Base-by-base conservation (phyloP, 1,139 yeast species). In the Candida sanyaensis region DNA sequence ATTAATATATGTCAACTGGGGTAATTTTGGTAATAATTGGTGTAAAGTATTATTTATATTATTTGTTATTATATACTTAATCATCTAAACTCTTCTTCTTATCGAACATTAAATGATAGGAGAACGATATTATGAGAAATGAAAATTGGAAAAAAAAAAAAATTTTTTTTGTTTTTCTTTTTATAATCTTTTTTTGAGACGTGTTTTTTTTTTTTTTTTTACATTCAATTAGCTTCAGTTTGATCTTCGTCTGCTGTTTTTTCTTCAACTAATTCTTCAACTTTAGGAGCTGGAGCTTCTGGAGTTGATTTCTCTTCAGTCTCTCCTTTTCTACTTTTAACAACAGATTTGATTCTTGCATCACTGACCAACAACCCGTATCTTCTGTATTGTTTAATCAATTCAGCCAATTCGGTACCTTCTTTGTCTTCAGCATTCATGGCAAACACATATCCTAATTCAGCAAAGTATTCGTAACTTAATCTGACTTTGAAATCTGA, bases 301-400 rank as follows among this genome's bases (percentile, higher is more conserved):
- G 10, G 11, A 13, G 23, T 27, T 17, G 26, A 10, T 30, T 38
- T 42, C 30, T 32, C 42, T 31, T 41, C 45, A 11, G 39, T 46
- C 41, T 47, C 47, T 10, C 42, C 62, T 59, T 77, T 71, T 60
- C 81, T 75, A 40, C 65, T 60, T 26, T 61, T 64, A 23, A 74
- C 76, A 42, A 77, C 60, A 40, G 71, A 67, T 41, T 64, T 57
- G 47, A 85, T 60, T 37, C 63, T 68, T 2, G 74, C 79, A 52
- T 72, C 71, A 13, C 80, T 68, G 48, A 75, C 75, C 55, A 79
- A 67, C 45, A 86, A 80, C 36, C 92, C 92, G 55, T 64, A 83
- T 56, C 80, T 75, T 73, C 92, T 83, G 65, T 78, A 80, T 50
- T 73, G 74, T 60, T 78, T 81, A 56, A 79, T 75, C 44, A 68